A percentile compares a stretch with the other conserved stretches of the same genome.
Evolutionary conservation across 2,329 filamentous ascomycete species (phyloP).

Genomic region (Hypoxylon sp.): DNA sequence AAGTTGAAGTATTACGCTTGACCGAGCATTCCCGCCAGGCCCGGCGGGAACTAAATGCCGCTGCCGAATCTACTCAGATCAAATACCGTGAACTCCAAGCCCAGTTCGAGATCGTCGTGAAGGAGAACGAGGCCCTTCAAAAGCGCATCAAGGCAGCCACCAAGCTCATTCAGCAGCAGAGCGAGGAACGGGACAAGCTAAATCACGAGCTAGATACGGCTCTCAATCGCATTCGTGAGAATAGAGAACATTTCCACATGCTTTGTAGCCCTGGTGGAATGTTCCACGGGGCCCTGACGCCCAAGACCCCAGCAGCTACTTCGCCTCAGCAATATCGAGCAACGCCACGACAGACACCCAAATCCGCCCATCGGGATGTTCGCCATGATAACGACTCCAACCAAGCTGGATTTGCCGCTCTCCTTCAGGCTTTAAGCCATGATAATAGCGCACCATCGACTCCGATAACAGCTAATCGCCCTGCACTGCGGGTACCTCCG

Average conservation of each 20-base stretch:
- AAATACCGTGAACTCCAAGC: conserved; percentile 74
- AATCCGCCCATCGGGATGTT: conserved; percentile 54
- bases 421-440: conserved; percentile 84
- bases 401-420: conserved; percentile 78
- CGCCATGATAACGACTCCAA: conserved; percentile 64
- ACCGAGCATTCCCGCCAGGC: conserved; percentile 77
- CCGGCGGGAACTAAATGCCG: conserved; percentile 65
- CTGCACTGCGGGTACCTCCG: conserved; percentile 62
- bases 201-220: conserved; percentile 82
- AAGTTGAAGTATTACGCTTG: conserved; percentile 85
- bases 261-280: conserved; percentile 81
- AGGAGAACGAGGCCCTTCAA: conserved; percentile 74
- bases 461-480: conserved; percentile 65
- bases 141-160: conserved; percentile 79
- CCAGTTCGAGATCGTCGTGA: conserved; percentile 74
- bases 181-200: conserved; percentile 78
- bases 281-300: conserved; percentile 73
- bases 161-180: conserved; percentile 81
- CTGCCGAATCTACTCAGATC: conserved; percentile 65
- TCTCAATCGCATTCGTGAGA: conserved; percentile 87
- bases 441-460: conserved; percentile 82
- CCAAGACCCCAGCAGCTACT: conserved; percentile 62
- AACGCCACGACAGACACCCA: conserved; percentile 66
- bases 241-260: conserved; percentile 85
- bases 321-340: conserved; percentile 62